Evolutionary conservation across 306 rosid genomes (phyloP).

Genomic region (Begonia peltatifolia): DNA sequence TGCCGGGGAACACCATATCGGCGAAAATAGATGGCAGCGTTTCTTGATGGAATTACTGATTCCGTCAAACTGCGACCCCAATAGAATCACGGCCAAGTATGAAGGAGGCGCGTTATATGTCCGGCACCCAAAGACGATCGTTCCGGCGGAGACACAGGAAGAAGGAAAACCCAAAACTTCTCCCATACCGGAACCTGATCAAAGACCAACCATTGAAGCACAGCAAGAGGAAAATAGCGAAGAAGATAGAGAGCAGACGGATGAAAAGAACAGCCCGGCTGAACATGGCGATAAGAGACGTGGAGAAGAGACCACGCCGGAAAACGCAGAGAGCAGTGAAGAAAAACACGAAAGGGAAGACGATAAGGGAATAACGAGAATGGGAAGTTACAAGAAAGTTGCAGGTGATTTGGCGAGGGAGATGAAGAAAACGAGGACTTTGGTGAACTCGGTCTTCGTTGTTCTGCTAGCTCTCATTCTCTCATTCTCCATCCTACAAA

Average conservation of each 20-base stretch:
- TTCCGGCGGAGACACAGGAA: background rate
- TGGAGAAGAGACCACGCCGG: background rate
- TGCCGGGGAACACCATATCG: constrained; percentile 22
- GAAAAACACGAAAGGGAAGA: background rate
- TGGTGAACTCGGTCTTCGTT: constrained; percentile 24
- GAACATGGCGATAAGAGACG: background rate
- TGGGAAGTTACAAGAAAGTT: constrained; percentile 10
- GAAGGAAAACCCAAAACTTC: constrained; percentile 4
- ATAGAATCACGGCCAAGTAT: constrained; percentile 33
- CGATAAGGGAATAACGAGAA: background rate
- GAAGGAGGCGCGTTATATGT: constrained; percentile 29
- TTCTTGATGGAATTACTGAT: constrained; percentile 35
- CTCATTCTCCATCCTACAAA: constrained; percentile 21
- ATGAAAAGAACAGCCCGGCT: no score
- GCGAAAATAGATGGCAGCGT: constrained; percentile 28
- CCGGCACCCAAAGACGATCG: constrained; percentile 25
- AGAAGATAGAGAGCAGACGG: background rate
- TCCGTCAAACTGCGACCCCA: constrained; percentile 22
- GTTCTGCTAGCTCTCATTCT: constrained; percentile 16
- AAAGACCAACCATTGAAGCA: constrained; percentile 1
- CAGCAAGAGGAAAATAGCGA: background rate
- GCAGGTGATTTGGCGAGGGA: constrained; percentile 7
- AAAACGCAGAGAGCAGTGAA: background rate
- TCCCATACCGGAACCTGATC: background rate
- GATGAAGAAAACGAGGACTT: constrained; percentile 17